A percentile compares a stretch with the other conserved stretches of the same genome.
phyloP scores from a whole-genome alignment of 345 rosid species.

The Salix viminalis region DNA sequence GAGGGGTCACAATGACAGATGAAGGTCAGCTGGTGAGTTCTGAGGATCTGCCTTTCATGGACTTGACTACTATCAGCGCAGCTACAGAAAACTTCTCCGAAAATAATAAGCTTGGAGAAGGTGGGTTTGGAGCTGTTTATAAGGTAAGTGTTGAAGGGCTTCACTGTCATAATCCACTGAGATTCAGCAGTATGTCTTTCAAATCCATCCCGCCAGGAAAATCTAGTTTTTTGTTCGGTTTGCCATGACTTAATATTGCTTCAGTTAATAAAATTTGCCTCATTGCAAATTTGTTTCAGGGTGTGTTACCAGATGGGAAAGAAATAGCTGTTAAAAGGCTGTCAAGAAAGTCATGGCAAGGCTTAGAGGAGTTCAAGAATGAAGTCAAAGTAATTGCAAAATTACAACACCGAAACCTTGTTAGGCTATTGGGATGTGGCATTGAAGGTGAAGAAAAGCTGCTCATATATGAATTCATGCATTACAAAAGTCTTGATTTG shows the following conservation, averaged over 20 bases:
- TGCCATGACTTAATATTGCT: not conserved
- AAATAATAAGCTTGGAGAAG: slow-evolving; percentile 15
- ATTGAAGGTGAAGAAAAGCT: not conserved
- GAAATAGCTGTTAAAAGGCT: slow-evolving; percentile 18
- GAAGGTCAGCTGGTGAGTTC: slow-evolving; percentile 23
- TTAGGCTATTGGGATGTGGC: not conserved
- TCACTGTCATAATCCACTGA: not conserved
- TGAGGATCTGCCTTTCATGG: slow-evolving; percentile 19
- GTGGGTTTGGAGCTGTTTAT: slow-evolving; percentile 16
- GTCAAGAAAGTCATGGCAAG: slow-evolving; percentile 14
- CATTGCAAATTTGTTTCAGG: not conserved
- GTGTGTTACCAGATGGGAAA: slow-evolving; percentile 12
- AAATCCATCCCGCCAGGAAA: not conserved
- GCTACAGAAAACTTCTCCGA: slow-evolving; percentile 15
- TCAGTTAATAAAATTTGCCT: not conserved
- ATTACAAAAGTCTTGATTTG: slow-evolving; percentile 7
- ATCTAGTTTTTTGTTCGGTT: not conserved
- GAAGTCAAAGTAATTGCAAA: slow-evolving; percentile 15
- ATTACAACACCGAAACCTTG: slow-evolving; percentile 14
- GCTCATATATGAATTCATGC: slow-evolving; percentile 15
- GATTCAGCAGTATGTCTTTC: not conserved
- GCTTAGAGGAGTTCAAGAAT: slow-evolving; percentile 16
- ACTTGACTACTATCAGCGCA: not conserved
- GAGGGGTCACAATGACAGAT: slow-evolving; percentile 14
- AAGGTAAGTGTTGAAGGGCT: not conserved